Evolutionary conservation across 2,329 filamentous ascomycete genomes (phyloP).

Genomic region (Hypomyces rosellus): DNA sequence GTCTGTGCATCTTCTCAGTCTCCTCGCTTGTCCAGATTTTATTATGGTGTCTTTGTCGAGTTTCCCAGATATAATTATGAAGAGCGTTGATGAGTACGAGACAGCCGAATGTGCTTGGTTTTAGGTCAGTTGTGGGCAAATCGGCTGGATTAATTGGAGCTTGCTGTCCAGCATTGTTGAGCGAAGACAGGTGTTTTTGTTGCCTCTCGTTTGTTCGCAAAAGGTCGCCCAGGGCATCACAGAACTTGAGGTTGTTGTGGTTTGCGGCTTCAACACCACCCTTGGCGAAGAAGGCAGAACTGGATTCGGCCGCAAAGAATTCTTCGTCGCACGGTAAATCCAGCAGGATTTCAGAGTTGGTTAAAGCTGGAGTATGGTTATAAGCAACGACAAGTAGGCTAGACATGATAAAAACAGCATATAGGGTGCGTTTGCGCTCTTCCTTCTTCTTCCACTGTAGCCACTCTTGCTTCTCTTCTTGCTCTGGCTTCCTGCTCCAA

Average conservation of each 20-base stretch:
- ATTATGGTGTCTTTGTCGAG: slow-evolving; percentile 79
- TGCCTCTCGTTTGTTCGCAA: slow-evolving; percentile 67
- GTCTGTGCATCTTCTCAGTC: slow-evolving; percentile 90
- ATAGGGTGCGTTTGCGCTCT: slow-evolving; percentile 89
- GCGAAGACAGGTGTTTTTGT: slow-evolving; percentile 39
- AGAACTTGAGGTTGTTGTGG: slow-evolving; percentile 70
- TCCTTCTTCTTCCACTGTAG: slow-evolving; percentile 81
- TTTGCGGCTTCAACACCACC: slow-evolving; percentile 66
- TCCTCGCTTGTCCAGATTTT: slow-evolving; percentile 87
- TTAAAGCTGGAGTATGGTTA: slow-evolving; percentile 83
- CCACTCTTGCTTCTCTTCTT: slow-evolving; percentile 58
- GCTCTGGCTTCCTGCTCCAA: slow-evolving; percentile 41
- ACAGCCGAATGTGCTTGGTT: slow-evolving; percentile 87
- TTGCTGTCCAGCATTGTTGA: not conserved
- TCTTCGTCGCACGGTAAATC: slow-evolving; percentile 92
- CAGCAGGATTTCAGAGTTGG: slow-evolving; percentile 87
- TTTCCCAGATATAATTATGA: slow-evolving; percentile 99
- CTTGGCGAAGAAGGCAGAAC: slow-evolving; percentile 72
- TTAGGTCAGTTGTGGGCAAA: slow-evolving; percentile 55
- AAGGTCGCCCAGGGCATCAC: slow-evolving; percentile 72
- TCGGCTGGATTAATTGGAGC: slow-evolving; percentile 27
- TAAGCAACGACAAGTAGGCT: slow-evolving; percentile 88
- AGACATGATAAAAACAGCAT: slow-evolving; percentile 83
- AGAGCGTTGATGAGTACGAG: slow-evolving; percentile 87
- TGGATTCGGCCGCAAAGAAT: slow-evolving; percentile 76